A percentile compares a stretch with the other conserved stretches of the same genome.
Conservation (phyloP, 75 land plant genomes). For the Selaginella tamariscina region DNA sequence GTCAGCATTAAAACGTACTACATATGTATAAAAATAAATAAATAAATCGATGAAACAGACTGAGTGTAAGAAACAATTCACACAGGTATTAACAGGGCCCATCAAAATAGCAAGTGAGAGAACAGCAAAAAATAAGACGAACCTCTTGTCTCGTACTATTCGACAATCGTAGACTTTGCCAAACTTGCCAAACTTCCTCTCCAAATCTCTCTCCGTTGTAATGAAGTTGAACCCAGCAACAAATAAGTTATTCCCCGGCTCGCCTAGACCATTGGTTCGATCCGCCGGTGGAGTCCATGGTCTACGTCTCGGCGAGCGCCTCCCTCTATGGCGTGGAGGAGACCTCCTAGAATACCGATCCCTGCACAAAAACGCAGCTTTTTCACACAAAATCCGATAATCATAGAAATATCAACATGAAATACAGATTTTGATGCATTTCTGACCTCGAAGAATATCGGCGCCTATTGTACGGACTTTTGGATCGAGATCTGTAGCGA, state of each 20-base stretch:
- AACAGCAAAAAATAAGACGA: neutral
- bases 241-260: slow-evolving; percentile 49
- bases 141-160: slow-evolving; percentile 50
- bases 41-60: too few relatives aligned
- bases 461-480: neutral
- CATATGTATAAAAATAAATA: too few relatives aligned
- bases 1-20: too few relatives aligned
- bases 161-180: slow-evolving; percentile 48
- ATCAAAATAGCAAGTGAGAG: too few relatives aligned
- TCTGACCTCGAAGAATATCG: neutral
- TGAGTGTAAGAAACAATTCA: too few relatives aligned
- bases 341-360: slow-evolving; percentile 40
- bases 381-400: too few relatives aligned
- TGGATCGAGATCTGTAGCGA: neutral
- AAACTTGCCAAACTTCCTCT: slow-evolving; percentile 42
- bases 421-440: neutral
- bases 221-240: slow-evolving; percentile 48
- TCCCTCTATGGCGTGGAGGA: slow-evolving; percentile 20
- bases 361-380: slow-evolving; percentile 15
- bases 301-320: slow-evolving; percentile 33
- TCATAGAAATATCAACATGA: neutral
- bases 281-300: slow-evolving; percentile 54
- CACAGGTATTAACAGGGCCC: too few relatives aligned
- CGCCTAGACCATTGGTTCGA: slow-evolving; percentile 43
- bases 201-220: slow-evolving; percentile 46